These are phyloP conservation scores for Allium cepa DNA, from an alignment of 106 monocot genomes.

Conservation along the genomic window DNA sequence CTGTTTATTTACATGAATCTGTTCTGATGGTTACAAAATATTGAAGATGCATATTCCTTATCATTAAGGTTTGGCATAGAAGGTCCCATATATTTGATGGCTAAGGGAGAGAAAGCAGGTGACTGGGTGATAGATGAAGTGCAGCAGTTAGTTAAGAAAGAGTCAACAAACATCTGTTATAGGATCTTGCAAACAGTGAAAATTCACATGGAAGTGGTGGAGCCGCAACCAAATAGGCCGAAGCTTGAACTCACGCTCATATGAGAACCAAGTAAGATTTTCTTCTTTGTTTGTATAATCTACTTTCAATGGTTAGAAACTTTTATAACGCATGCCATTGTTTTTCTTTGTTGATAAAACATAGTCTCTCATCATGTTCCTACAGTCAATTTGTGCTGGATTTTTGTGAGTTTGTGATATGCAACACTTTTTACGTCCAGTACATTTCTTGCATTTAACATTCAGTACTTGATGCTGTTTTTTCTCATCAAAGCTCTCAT, in stretches of 20 bases:
- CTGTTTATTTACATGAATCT: too few species aligned
- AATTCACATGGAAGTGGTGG: slow-evolving; percentile 96
- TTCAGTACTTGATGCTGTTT: too few species aligned
- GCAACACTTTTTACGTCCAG: too few species aligned
- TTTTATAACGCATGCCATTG: too few species aligned
- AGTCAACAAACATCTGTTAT: slow-evolving; percentile 39
- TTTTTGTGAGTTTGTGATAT: too few species aligned
- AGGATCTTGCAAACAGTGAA: slow-evolving; percentile 61
- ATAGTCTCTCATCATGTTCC: too few species aligned
- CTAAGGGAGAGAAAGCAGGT: slow-evolving; percentile 61
- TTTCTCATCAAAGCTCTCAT: too few species aligned
- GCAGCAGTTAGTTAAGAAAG: slow-evolving; percentile 66
- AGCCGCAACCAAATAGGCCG: slow-evolving; percentile 85
- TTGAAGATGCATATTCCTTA: neutral
- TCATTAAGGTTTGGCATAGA: slow-evolving; percentile 88
- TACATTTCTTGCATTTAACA: too few species aligned
- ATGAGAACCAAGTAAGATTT: slow-evolving; percentile 14
- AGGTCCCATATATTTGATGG: slow-evolving; percentile 71
- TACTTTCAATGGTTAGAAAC: too few species aligned
- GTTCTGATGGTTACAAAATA: too few species aligned
- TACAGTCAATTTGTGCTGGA: too few species aligned
- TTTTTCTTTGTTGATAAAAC: too few species aligned
- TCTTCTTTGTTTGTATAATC: neutral
- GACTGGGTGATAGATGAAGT: slow-evolving; percentile 83
- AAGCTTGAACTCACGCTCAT: slow-evolving; percentile 81